phyloP scores from a whole-genome alignment of 2,329 filamentous ascomycete species.

The Pseudophaeomoniella oleicola region DNA sequence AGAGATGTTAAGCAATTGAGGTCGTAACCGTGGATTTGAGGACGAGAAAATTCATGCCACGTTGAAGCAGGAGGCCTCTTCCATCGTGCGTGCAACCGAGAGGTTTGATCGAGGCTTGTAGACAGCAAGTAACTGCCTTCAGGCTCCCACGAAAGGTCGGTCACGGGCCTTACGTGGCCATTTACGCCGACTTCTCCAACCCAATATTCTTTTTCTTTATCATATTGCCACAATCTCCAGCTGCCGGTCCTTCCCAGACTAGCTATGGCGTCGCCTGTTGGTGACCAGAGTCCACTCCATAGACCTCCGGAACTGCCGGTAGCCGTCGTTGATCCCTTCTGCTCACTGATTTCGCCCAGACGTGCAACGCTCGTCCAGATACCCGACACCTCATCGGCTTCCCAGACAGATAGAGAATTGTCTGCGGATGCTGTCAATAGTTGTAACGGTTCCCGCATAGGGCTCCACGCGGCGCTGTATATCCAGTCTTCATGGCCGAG shows the following conservation, averaged over 20 bases:
- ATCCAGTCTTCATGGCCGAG: slow-evolving; percentile 98
- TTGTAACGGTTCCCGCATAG: slow-evolving; percentile 42
- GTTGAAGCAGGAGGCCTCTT: slow-evolving; percentile 36
- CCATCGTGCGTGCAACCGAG: slow-evolving; percentile 74
- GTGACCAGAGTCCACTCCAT: slow-evolving; percentile 90
- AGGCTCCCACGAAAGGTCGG: slow-evolving; percentile 69
- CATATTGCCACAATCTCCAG: slow-evolving; percentile 73
- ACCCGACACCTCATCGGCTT: slow-evolving; percentile 66
- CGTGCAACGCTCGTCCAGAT: slow-evolving; percentile 81
- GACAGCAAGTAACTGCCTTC: slow-evolving; percentile 75
- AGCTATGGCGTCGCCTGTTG: slow-evolving; percentile 60
- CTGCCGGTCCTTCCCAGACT: slow-evolving; percentile 73
- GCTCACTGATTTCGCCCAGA: slow-evolving; percentile 82
- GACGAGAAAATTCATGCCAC: slow-evolving; percentile 92
- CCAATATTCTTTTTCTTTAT: slow-evolving; percentile 53
- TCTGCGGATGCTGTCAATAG: slow-evolving; percentile 86
- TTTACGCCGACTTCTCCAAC: slow-evolving; percentile 60
- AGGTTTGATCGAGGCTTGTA: slow-evolving; percentile 85
- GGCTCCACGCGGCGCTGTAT: slow-evolving; percentile 69
- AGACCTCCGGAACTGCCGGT: slow-evolving; percentile 93
- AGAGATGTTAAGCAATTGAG: slow-evolving; percentile 83
- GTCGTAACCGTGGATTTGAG: slow-evolving; percentile 96
- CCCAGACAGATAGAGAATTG: slow-evolving; percentile 89
- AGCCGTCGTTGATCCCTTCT: slow-evolving; percentile 91
- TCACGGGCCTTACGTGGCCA: slow-evolving; percentile 72